Evolutionary conservation across 2,329 filamentous ascomycete species (phyloP).

Genomic region (Dothidotthia symphoricarpi): DNA sequence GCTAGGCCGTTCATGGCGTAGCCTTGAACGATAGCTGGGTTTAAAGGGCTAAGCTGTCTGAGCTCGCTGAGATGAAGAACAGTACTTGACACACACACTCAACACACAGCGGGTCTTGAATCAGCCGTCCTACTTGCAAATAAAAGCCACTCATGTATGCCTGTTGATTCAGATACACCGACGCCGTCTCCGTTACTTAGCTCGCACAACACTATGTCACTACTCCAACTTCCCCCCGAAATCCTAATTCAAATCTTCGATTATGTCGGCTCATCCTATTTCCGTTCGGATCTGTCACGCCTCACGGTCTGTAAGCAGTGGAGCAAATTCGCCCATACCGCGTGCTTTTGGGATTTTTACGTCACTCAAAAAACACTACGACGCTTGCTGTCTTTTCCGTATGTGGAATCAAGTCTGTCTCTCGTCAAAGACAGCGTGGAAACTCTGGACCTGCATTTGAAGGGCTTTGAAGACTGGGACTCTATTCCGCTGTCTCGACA

Average conservation of each 20-base stretch:
- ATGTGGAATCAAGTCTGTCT: constrained; percentile 16
- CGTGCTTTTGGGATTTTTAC: constrained; percentile 19
- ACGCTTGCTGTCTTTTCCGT: constrained; percentile 19
- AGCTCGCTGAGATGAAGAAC: too few relatives aligned
- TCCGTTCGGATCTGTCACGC: constrained; percentile 20
- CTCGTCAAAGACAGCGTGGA: constrained; percentile 21
- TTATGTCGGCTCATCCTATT: constrained; percentile 22
- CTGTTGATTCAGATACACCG: constrained; percentile 4
- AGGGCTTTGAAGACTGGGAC: constrained; percentile 20
- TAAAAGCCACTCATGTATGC: background rate
- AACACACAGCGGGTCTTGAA: too few relatives aligned
- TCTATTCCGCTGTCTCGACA: constrained; percentile 12
- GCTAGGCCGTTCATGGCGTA: constrained; percentile 1
- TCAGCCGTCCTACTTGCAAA: too few relatives aligned
- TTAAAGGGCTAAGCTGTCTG: constrained; percentile 1
- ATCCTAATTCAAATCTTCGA: constrained; percentile 17
- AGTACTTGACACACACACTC: too few relatives aligned
- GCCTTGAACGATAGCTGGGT: background rate
- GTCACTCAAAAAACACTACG: constrained; percentile 17
- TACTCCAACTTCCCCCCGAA: constrained; percentile 22
- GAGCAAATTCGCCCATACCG: constrained; percentile 16
- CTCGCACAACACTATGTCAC: constrained; percentile 17
- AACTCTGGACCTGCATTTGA: constrained; percentile 19
- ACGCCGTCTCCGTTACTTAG: constrained; percentile 11
- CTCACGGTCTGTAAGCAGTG: constrained; percentile 24